Evolutionary conservation across 306 rosid species (phyloP).

Genomic region (Prunus padus): DNA sequence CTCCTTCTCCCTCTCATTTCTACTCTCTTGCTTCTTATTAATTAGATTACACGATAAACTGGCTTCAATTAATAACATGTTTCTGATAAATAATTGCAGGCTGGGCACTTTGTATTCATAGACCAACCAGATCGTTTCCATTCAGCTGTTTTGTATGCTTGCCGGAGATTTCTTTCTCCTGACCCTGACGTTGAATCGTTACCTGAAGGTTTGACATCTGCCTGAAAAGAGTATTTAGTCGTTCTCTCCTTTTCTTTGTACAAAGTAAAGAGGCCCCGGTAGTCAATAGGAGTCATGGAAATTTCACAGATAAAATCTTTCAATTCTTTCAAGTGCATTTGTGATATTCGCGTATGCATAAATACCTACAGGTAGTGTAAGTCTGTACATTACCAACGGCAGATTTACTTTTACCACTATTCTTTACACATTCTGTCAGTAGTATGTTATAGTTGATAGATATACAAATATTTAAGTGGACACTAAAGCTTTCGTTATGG

Average conservation of each 20-base stretch:
- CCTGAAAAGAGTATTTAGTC: constrained; percentile 31
- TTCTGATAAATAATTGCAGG: constrained; percentile 48
- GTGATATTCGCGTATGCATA: constrained; percentile 4
- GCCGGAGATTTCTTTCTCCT: constrained; percentile 69
- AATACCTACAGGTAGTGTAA: neutral
- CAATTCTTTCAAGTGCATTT: neutral
- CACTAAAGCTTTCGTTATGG: too few relatives aligned
- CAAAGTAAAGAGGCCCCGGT: neutral
- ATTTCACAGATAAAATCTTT: neutral
- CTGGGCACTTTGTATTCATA: constrained; percentile 86
- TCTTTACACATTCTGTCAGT: neutral
- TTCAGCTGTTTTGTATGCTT: constrained; percentile 71
- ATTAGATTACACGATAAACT: neutral
- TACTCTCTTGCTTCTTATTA: neutral
- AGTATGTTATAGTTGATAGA: too few relatives aligned
- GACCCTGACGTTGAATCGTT: constrained; percentile 52
- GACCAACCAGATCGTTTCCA: constrained; percentile 77
- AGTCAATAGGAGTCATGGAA: neutral
- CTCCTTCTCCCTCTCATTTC: neutral
- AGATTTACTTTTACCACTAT: neutral
- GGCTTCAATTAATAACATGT: neutral
- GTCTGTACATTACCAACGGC: neutral
- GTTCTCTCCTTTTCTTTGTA: neutral
- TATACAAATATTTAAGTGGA: neutral
- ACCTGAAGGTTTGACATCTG: constrained; percentile 69